A percentile compares a stretch with the other conserved stretches of the same genome.
These are phyloP conservation scores for Chlamydomonas schloesseri DNA, from an alignment of 139 green algal species.

Conservation along the genomic window DNA sequence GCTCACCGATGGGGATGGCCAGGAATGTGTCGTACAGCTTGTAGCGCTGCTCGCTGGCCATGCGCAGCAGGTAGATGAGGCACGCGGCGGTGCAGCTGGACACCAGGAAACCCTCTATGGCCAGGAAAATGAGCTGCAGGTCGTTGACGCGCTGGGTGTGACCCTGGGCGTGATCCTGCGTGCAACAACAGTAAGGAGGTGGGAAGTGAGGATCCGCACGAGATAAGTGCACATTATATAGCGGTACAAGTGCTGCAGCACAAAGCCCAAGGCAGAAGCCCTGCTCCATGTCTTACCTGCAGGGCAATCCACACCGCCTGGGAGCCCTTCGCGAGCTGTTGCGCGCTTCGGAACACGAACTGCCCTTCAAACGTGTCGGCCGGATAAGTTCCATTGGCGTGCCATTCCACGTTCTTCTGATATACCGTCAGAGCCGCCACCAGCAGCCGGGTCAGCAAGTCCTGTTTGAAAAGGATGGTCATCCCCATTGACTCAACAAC, in stretches of 20 bases:
- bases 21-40: constrained; percentile 38
- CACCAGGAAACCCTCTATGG: not conserved
- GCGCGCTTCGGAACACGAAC: not conserved
- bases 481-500: too few relatives aligned
- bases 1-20: constrained; percentile 15
- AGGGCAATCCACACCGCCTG: not conserved
- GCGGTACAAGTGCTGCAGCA: too few relatives aligned
- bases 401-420: not conserved
- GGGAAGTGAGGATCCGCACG: too few relatives aligned
- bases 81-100: not conserved
- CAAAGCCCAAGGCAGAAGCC: too few relatives aligned
- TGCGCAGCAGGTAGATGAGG: constrained; percentile 21
- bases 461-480: not conserved
- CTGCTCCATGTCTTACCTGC: too few relatives aligned
- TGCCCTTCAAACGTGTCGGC: not conserved
- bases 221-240: too few relatives aligned
- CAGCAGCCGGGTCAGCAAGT: not conserved
- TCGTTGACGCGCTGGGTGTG: constrained; percentile 8
- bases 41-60: constrained; percentile 2
- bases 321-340: not conserved
- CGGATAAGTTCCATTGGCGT: not conserved
- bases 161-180: not conserved
- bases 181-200: not conserved
- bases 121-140: constrained; percentile 27
- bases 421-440: not conserved